Evolutionary conservation across 768 basidiomycete species (phyloP), one percentile per base, ranked within the genome.

Genomic region (Cantharellus anzutake): DNA sequence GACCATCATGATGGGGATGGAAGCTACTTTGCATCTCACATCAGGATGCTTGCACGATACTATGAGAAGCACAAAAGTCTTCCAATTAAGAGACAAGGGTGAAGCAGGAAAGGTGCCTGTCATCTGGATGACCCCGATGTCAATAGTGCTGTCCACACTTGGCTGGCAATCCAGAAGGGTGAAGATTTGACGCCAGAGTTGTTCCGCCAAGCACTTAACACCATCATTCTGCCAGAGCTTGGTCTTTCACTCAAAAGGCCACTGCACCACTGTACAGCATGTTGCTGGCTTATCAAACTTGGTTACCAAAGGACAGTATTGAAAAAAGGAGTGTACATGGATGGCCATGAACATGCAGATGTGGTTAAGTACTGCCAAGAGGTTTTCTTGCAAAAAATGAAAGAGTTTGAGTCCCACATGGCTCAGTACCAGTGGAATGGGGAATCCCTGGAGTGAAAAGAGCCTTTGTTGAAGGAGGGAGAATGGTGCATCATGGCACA

Each of bases 311-410:
- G 20, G 7, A 48, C 44, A 48, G 44, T 48, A 7, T 48, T 48
- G 44, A 48, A 20, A 20, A 48, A 48, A 48, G 44, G 44, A 20
- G 20, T 48, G 7, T 48, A 48, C 44, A 7, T 7, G 7, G 20
- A 71, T n/a, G n/a, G n/a, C n/a, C n/a, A n/a, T n/a, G n/a, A n/a
- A n/a, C n/a, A n/a, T n/a, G n/a, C n/a, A n/a, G n/a, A n/a, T n/a
- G 71, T 75, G 48, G 68, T 72, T 0, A 56, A 62, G 5, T 74
- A 74, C 56, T 60, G 44, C 20, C 7, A 70, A 4, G 59, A 60
- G 0, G 44, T 37, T 0, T 73, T 70, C 64, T 42, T 70, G 20
- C 66, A 63, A 2, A 35, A 41, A 35, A 65, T 62, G 64, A 60
- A 44, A 5, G n/a, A 40, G 42, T 51, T 35, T 48, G 62, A 63